Evolutionary conservation across 2,329 filamentous ascomycete species (phyloP).

Genomic region (Capronia americana): DNA sequence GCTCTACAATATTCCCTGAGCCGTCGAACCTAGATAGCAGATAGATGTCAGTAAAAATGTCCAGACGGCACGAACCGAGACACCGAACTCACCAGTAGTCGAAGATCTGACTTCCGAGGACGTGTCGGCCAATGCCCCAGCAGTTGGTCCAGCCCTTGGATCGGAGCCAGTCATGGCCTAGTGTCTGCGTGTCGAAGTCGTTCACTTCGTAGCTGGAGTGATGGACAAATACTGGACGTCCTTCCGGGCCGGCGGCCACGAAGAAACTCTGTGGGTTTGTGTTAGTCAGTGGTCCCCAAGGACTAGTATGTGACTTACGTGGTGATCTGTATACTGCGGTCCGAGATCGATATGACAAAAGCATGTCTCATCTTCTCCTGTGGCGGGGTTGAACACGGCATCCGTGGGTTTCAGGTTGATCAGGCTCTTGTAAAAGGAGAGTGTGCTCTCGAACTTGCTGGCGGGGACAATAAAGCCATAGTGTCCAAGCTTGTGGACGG

Average conservation of each 20-base stretch:
- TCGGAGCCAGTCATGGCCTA: constrained; percentile 73
- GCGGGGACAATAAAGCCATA: constrained; percentile 49
- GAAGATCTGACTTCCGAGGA: constrained; percentile 74
- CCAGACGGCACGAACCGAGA: not conserved
- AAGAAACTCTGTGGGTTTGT: constrained; percentile 30
- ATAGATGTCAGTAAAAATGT: constrained; percentile 8
- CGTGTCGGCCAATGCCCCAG: constrained; percentile 75
- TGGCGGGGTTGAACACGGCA: constrained; percentile 43
- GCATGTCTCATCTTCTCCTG: constrained; percentile 44
- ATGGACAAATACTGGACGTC: constrained; percentile 60
- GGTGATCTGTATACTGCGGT: constrained; percentile 56
- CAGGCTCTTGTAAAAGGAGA: constrained; percentile 52
- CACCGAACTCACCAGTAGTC: constrained; percentile 65
- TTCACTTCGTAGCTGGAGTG: constrained; percentile 74
- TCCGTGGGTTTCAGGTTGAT: constrained; percentile 57
- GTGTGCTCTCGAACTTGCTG: constrained; percentile 45
- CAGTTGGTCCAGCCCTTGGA: constrained; percentile 68
- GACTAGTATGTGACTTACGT: constrained; percentile 47
- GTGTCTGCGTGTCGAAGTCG: constrained; percentile 72
- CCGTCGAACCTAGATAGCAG: constrained; percentile 62
- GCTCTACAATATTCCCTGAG: constrained; percentile 68
- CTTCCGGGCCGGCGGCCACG: constrained; percentile 40
- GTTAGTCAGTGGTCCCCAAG: constrained; percentile 43
- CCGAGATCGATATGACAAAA: constrained; percentile 61
- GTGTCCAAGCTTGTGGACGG: constrained; percentile 57